Base-by-base conservation (phyloP, 768 basidiomycete species). In the Atractiella rhizophila region DNA sequence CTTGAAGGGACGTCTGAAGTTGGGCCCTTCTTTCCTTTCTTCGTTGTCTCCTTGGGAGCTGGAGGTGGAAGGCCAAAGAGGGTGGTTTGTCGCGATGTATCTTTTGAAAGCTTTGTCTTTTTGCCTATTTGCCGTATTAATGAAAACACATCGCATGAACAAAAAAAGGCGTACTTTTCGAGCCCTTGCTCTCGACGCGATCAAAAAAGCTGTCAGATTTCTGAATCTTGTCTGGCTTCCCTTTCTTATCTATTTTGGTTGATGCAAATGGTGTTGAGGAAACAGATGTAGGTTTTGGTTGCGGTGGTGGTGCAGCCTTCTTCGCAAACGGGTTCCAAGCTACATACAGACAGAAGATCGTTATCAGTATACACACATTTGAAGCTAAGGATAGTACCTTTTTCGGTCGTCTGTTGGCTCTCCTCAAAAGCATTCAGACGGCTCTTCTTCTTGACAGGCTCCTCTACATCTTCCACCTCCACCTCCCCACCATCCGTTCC, bases 311-410 rank as follows among this genome's bases (percentile, higher is more conserved):
- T 2, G 43, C 25, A 1, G 40, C 34, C n/a, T n/a, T n/a, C 35
- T 53, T 55, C 3, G 54, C 54, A 38, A 55, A 55, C 0, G 54
- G 54, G 43, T 55, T 55, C 35, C 42, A 26, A 1, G 48, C 51
- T 54, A n/a, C n/a, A 41, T 15, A 6, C 12, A 4, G 5, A 20
- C 4, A 8, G 19, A 20, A 27, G 12, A 16, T 3, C 10, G 6
- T 13, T n/a, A 29, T 26, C 12, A 35, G 27, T 24, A 3, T 10
- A 15, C 10, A 5, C 31, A 10, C 0, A 19, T 9, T 27, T n/a
- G 4, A 21, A 11, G 16, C 2, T 12, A 26, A 7, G 2, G 9
- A 20, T 8, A 19, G 18, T 1, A 23, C 13, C n/a, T 8, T 4
- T n/a, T n/a, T n/a, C n/a, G n/a, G n/a, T n/a, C n/a, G n/a, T n/a